These are phyloP conservation scores for Eustoma russellianum DNA, from an alignment of 257 asterid genomes.

Conservation along the genomic window DNA sequence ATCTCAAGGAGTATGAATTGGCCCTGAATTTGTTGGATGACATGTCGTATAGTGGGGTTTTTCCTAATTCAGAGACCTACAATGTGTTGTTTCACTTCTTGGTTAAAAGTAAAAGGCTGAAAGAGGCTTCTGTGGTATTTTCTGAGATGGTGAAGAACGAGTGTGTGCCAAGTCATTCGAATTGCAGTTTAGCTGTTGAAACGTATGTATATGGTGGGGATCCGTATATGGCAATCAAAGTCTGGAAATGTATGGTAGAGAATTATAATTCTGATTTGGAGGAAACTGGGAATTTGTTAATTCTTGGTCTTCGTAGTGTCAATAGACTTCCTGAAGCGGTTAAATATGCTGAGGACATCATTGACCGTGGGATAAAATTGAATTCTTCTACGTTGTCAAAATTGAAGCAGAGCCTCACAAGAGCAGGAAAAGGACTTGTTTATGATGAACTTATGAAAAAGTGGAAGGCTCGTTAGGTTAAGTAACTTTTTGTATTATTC, in stretches of 20 bases:
- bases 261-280: conserved; percentile 51
- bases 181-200: conserved; percentile 41
- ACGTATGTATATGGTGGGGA: conserved; percentile 34
- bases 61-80: conserved; percentile 59
- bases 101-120: conserved; percentile 33
- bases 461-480: conserved; percentile 38
- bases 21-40: conserved; percentile 42
- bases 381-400: conserved; percentile 48
- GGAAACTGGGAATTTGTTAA: conserved; percentile 56
- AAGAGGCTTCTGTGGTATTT: conserved; percentile 46
- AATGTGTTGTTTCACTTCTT: conserved; percentile 39
- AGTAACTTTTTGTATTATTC: not conserved
- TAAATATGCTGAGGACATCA: conserved; percentile 62
- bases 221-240: conserved; percentile 39
- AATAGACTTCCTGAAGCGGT: conserved; percentile 57
- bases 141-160: conserved; percentile 74
- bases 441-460: conserved; percentile 56
- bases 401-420: conserved; percentile 51
- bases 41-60: conserved; percentile 56
- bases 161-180: conserved; percentile 44
- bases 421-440: conserved; percentile 30
- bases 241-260: conserved; percentile 60
- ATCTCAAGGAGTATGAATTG: conserved; percentile 30
- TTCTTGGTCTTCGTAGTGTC: conserved; percentile 42
- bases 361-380: conserved; percentile 51